phyloP scores from a whole-genome alignment of 495 filamentous ascomycete species.

The Sordaria brevicollis region DNA sequence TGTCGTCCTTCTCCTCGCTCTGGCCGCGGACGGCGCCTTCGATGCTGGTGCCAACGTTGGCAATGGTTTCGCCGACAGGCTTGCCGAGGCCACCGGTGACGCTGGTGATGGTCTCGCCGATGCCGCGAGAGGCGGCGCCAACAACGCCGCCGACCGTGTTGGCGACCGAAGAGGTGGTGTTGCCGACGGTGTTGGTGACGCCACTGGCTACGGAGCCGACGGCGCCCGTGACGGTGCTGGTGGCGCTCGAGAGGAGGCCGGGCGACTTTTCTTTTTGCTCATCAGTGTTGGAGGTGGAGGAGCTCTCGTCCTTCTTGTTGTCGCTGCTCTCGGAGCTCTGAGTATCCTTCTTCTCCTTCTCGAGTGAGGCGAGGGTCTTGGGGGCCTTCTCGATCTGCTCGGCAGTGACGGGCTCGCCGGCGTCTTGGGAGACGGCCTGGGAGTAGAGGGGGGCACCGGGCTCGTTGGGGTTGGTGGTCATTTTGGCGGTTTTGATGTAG shows the following conservation, averaged over 20 bases:
- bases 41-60: slow-evolving; percentile 47
- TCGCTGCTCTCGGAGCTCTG: background rate
- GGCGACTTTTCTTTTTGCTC: background rate
- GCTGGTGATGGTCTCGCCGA: slow-evolving; percentile 33
- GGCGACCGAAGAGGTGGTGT: slow-evolving; percentile 53
- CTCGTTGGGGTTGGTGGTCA: background rate
- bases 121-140: slow-evolving; percentile 49
- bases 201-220: slow-evolving; percentile 52
- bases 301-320: background rate
- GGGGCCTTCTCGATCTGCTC: background rate
- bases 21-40: slow-evolving; percentile 47
- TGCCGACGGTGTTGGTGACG: slow-evolving; percentile 41
- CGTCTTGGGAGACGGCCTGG: background rate
- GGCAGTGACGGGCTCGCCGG: background rate
- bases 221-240: slow-evolving; percentile 43
- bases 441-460: background rate
- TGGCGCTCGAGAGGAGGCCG: background rate
- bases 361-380: background rate
- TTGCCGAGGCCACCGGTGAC: slow-evolving; percentile 51
- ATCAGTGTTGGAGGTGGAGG: background rate
- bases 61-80: slow-evolving; percentile 56
- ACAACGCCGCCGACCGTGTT: slow-evolving; percentile 61
- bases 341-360: background rate
- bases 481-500: background rate
- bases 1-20: slow-evolving; percentile 39